Base-by-base conservation (phyloP, 371 early-diverging fungal species). In the Mucor circinelloides region DNA sequence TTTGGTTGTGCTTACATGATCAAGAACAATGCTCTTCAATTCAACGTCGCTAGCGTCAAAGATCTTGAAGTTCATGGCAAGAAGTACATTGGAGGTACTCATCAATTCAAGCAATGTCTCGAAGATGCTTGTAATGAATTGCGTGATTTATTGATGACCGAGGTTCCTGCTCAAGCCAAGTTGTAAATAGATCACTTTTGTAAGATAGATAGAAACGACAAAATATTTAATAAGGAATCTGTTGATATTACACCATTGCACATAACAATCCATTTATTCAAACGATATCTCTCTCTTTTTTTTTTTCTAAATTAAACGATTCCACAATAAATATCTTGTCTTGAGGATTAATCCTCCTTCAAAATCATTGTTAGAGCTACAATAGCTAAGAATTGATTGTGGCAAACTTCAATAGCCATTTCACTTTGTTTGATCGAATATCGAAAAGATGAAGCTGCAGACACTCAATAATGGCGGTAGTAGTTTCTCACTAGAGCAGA, bases 1-100 rank as follows among this genome's bases (percentile, higher is more conserved):
- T 98, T 91, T 76, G 97, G 96, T 55, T 76, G 91, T 70, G 97
- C 98, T 23, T 98, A 98, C 85, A 95, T 95, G 91, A 89, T 97
- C 79, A 95, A 94, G 81, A 84, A 89, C 62, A 83, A 91, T 67
- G 79, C 89, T 56, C 73, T 97, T 57, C 89, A 94, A 67, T 93
- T 97, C 83, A 97, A 95, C 74, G 83, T 97, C 46, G 91, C 93
- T 5, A 87, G 90, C 54, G 81, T 85, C 19, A 77, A 81, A 55
- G 76, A 80, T 63, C 67, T 88, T 32, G 83, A 80, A 21, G 85
- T 84, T 12, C 76, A 76, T 36, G 82, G 80, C 21, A 78, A 70
- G 38, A 69, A 76, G 57, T 78, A 78, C 38, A 60, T 75, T 21
- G 75, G 73, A 19, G 84, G 77, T 34, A 80, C 87, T n/a, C 67